Evolutionary conservation across 495 filamentous ascomycete genomes (phyloP), one percentile per base, ranked within the genome.

Genomic region (Physcia stellaris): DNA sequence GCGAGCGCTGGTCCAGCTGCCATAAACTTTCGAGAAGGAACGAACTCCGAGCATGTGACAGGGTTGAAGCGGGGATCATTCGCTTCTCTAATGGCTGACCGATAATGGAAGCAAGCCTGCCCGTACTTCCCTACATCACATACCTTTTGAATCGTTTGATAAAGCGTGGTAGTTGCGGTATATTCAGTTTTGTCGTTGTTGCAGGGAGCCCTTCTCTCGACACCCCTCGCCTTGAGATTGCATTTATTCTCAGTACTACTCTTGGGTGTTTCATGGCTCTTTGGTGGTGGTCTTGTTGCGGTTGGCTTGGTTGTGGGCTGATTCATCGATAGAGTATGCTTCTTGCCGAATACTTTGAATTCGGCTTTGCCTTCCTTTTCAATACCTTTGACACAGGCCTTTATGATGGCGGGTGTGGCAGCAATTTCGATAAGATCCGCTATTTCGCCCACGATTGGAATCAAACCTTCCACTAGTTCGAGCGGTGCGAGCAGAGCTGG

Each of bases 281-380:
- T 42, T 23, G 33, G 13, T 23, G 42, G 42, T 33, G 42, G 42
- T 22, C 42, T 28, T 20, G 38, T 48, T 35, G 32, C 33, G 21
- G 45, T 23, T 12, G 29, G 34, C 30, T 39, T 46, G n/a, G 32
- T 28, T 11, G 45, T 22, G 6, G 20, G 44, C 34, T 43, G 24
- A 23, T 26, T 30, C 20, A 48, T 30, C 6, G 39, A 39, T 6
- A 50, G 46, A 15, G 46, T 50, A 29, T 49, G 46, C n/a, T 50
- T 38, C 27, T 50, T 50, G 3, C 47, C 47, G 32, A 50, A 50
- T 1, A 50, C 40, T 23, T 50, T 50, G 30, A 50, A 50, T 29
- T 50, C 47, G 12, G 47, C 46, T 35, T 50, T 50, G 33, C 47
- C 47, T 20, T 49, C 47, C 39, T 50, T 50, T 24, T 50, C 47